phyloP scores from a whole-genome alignment of 2,329 filamentous ascomycete species.

The Fusarium falciforme region DNA sequence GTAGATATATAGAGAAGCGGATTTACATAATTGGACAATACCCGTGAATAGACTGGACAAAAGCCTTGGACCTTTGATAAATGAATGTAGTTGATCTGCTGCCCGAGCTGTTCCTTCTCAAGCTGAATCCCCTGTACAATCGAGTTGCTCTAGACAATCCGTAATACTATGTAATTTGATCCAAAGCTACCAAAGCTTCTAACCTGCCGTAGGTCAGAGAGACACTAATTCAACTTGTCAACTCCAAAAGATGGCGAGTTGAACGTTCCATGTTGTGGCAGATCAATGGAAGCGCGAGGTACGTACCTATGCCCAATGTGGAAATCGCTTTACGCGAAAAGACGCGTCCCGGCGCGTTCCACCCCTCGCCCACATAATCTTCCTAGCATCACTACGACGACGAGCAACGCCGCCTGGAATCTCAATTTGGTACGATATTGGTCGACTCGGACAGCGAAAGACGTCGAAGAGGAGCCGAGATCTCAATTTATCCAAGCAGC shows the following conservation, averaged over 20 bases:
- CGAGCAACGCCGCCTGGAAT: conserved; percentile 7
- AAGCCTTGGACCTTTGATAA: background rate
- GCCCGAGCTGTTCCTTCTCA: background rate
- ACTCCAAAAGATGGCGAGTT: background rate
- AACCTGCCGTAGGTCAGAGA: no score
- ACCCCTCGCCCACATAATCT: conserved; percentile 27
- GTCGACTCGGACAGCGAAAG: background rate
- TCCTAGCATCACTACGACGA: conserved; percentile 36
- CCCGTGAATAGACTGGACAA: conserved; percentile 15
- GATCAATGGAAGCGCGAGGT: background rate
- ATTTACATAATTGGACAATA: conserved; percentile 17
- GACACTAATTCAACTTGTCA: background rate
- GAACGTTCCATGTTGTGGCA: background rate
- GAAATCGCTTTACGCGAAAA: conserved; percentile 43
- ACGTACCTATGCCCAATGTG: conserved; percentile 23
- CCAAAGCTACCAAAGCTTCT: no score
- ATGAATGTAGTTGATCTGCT: background rate
- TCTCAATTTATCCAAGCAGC: conserved; percentile 38
- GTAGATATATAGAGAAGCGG: conserved; percentile 14
- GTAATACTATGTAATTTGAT: no score
- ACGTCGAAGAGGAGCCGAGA: conserved; percentile 2
- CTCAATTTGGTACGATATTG: background rate
- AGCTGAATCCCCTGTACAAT: background rate
- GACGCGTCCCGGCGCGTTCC: conserved; percentile 37
- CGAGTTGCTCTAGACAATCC: background rate